Conservation (phyloP, 2,329 filamentous ascomycete species). For the Coniochaeta sp. region DNA sequence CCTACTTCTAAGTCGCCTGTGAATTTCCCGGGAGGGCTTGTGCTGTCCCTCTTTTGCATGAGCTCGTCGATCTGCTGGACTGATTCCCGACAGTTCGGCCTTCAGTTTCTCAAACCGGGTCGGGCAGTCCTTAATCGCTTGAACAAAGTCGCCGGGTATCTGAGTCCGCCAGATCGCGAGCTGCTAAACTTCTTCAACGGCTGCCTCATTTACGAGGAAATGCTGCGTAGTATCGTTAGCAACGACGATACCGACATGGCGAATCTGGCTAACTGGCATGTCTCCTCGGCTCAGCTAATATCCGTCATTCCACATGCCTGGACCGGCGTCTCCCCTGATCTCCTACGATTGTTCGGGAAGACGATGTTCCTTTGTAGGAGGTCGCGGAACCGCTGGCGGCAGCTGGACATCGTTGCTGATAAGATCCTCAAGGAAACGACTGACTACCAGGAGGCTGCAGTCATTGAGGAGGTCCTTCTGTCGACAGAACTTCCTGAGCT, state of each 20-base stretch:
- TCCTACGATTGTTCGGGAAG: conserved; percentile 17
- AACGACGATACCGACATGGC: conserved; percentile 16
- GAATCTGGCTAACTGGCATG: conserved; percentile 18
- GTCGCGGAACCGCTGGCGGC: conserved; percentile 17
- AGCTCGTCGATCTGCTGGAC: conserved; percentile 20
- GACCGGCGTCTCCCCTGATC: conserved; percentile 15
- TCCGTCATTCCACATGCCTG: conserved; percentile 12
- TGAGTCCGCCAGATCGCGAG: conserved; percentile 6
- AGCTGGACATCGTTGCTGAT: conserved; percentile 1
- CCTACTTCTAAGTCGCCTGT: neutral
- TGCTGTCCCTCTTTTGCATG: conserved; percentile 19
- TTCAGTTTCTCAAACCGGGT: conserved; percentile 15
- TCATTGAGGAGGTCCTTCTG: conserved; percentile 14
- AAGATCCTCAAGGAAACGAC: conserved; percentile 13
- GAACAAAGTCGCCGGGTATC: conserved; percentile 6
- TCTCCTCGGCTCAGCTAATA: conserved; percentile 7
- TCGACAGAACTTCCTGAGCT: conserved; percentile 8
- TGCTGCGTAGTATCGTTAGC: conserved; percentile 19
- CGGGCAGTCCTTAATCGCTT: conserved; percentile 13
- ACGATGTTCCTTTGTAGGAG: conserved; percentile 16
- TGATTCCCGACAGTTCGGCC: conserved; percentile 16
- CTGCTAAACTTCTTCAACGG: conserved; percentile 19
- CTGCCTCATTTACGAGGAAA: conserved; percentile 19
- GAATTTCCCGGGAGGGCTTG: conserved; percentile 14
- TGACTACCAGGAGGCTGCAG: conserved; percentile 13